Evolutionary conservation across 2,329 filamentous ascomycete genomes (phyloP).

Genomic region (Pyricularia grisea): DNA sequence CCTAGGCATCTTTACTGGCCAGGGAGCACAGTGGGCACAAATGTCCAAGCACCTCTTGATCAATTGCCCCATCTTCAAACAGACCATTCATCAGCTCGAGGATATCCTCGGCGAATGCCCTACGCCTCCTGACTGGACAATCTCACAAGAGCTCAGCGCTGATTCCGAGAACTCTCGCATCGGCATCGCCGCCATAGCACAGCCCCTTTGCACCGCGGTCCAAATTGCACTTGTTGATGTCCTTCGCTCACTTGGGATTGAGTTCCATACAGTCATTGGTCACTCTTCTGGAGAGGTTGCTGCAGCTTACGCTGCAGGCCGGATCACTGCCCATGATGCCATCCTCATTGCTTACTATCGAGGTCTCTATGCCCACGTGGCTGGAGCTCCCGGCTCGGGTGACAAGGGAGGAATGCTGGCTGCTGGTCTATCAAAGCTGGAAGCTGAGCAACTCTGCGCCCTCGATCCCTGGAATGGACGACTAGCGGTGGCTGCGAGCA

Average conservation of each 20-base stretch:
- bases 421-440: conserved; percentile 17
- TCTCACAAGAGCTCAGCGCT: conserved; percentile 24
- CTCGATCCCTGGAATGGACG: conserved; percentile 14
- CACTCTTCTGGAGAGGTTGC: conserved; percentile 35
- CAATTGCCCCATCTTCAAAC: conserved; percentile 20
- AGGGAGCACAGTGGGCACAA: conserved; percentile 33
- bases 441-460: conserved; percentile 17
- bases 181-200: conserved; percentile 29
- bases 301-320: conserved; percentile 30
- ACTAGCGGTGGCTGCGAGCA: conserved; percentile 21
- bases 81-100: conserved; percentile 24
- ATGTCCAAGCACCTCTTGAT: conserved; percentile 26
- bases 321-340: conserved; percentile 23
- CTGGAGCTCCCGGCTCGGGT: conserved; percentile 7
- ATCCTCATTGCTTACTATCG: conserved; percentile 31
- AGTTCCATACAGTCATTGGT: conserved; percentile 23
- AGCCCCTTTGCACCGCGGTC: conserved; percentile 43
- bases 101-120: conserved; percentile 14
- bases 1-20: conserved; percentile 30
- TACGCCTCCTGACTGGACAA: conserved; percentile 18
- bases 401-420: conserved; percentile 25
- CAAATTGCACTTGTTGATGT: conserved; percentile 33
- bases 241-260: conserved; percentile 15
- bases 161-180: conserved; percentile 18
- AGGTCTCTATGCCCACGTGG: conserved; percentile 21